Evolutionary conservation across 768 basidiomycete genomes (phyloP), one percentile per base, ranked within the genome.

Genomic region (Tulasnella sp.): DNA sequence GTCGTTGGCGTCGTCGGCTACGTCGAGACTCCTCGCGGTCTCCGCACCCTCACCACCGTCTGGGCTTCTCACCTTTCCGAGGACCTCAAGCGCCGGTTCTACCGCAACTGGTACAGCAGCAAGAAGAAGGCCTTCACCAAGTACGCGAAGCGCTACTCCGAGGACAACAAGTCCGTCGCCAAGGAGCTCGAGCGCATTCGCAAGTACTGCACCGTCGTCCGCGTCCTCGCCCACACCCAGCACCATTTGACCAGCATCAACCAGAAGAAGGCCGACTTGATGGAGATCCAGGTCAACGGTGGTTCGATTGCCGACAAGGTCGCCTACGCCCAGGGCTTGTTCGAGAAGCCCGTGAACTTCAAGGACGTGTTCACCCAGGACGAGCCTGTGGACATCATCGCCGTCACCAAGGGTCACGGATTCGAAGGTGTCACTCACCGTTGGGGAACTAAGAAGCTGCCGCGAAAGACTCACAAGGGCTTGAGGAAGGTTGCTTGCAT

Each of bases 101-200:
- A 98, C 91, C 95, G 95, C 87, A 97, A 96, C 88, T 98, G 96
- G 95, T 98, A 98, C 87, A 90, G 93, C 77, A 96, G 94, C 66
- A 99, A 99, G 92, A 98, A 98, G 89, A 99, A 99, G 90, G 97
- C 97, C 44, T 99, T 98, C 89, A 99, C 97, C 79, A 94, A 94
- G 80, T 99, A 99, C 83, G 95, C 97, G 81, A 97, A 97, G 89
- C 98, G 96, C 85, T 91, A 96, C 81, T 91, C 95, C 73, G 96
- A 98, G 81, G 91, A 95, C 79, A 94, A 94, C 80, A 94, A 94
- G 83, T 92, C 92, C 69, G 87, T 93, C 78, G 85, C 89, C 75
- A 94, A 95, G 79, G 97, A 99, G 82, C 90, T 99, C 78, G 96
- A 98, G 86, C 94, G 97, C 78, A 98, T 99, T 80, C 92, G 94